These are phyloP conservation scores for Yarrowia sp. DNA, from an alignment of 805 yeast genomes.

Conservation along the genomic window DNA sequence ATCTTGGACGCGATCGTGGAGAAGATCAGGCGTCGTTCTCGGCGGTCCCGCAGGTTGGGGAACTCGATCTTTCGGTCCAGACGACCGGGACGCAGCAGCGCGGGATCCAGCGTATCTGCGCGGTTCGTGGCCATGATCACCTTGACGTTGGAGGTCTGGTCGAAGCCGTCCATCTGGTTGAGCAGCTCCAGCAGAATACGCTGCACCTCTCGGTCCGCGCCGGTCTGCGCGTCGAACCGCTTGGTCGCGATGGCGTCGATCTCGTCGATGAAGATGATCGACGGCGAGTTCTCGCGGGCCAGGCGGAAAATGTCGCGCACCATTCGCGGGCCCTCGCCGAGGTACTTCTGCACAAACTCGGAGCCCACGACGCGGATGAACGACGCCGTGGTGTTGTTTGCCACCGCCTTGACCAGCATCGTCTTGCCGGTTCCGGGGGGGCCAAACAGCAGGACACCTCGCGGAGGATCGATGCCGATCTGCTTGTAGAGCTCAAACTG, in stretches of 20 bases:
- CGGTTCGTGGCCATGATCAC: constrained; percentile 99
- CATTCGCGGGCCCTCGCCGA: constrained; percentile 99
- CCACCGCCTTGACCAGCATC: constrained; percentile 98
- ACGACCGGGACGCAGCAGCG: constrained; percentile 96
- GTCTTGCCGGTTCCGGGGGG: constrained; percentile 99
- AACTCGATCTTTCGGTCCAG: constrained; percentile 97
- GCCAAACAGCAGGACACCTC: constrained; percentile 97
- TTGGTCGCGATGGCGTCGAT: constrained; percentile 99
- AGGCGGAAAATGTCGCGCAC: constrained; percentile 96
- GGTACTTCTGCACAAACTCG: constrained; percentile 95
- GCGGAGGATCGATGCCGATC: constrained; percentile 98
- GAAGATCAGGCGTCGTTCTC: constrained; percentile 96
- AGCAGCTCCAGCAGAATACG: constrained; percentile 92
- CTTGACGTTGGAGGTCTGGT: constrained; percentile 90
- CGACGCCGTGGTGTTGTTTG: constrained; percentile 91
- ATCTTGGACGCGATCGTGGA: constrained; percentile 94
- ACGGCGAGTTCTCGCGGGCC: constrained; percentile 96
- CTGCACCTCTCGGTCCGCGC: constrained; percentile 99
- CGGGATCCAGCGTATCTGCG: constrained; percentile 99
- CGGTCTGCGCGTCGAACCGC: constrained; percentile 99
- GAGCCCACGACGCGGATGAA: constrained; percentile 97
- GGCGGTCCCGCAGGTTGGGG: constrained; percentile 92
- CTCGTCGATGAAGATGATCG: constrained; percentile 96
- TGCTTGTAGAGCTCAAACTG: constrained; percentile 95
- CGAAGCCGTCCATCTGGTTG: constrained; percentile 99